Conservation (phyloP, 192 early-diverging fungal genomes). For the Borealophlyctis nickersoniae region DNA sequence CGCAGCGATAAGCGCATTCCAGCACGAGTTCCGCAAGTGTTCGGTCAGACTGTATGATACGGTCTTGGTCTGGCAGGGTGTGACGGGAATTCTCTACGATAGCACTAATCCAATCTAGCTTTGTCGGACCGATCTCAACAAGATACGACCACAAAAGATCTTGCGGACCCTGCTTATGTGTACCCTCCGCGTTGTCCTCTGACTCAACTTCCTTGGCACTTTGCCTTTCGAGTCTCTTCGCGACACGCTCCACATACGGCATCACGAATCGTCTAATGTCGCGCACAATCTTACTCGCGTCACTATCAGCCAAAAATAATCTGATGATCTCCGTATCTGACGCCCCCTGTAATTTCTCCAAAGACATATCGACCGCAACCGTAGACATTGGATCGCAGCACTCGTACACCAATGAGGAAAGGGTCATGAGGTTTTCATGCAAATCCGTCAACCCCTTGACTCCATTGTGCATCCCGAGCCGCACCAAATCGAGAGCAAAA, state of each 20-base stretch:
- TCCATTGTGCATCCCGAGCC: constrained; percentile 45
- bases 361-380: constrained; percentile 15
- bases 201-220: background rate
- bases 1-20: constrained; percentile 29
- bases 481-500: constrained; percentile 53
- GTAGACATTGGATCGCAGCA: constrained; percentile 22
- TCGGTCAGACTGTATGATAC: background rate
- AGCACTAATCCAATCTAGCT: constrained; percentile 14
- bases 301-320: constrained; percentile 8
- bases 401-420: constrained; percentile 59
- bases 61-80: background rate
- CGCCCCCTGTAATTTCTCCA: constrained; percentile 38
- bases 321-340: constrained; percentile 30
- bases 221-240: background rate
- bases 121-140: too few relatives aligned
- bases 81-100: constrained; percentile 7
- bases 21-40: constrained; percentile 22
- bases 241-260: constrained; percentile 8
- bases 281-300: background rate
- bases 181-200: background rate
- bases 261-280: constrained; percentile 10
- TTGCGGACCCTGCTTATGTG: background rate
- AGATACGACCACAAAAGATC: constrained; percentile 5
- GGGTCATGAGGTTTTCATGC: constrained; percentile 54
- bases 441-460: constrained; percentile 50